phyloP scores from a whole-genome alignment of 495 filamentous ascomycete species.

The Chaetomium fimeti region DNA sequence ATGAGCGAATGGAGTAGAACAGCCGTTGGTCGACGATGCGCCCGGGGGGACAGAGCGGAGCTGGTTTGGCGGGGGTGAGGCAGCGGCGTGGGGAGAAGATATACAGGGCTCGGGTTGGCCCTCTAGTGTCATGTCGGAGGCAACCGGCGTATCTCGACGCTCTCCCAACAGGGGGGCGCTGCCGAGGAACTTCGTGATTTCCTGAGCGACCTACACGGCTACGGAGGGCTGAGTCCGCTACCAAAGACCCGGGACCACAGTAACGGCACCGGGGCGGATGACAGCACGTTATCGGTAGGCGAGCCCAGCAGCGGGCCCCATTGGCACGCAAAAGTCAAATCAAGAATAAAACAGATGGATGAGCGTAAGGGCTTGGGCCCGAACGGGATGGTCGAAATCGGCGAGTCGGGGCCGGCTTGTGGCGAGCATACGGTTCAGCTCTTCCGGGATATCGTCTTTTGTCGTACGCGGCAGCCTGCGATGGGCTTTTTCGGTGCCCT shows the following conservation, averaged over 20 bases:
- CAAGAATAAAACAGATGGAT: not conserved
- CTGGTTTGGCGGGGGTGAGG: constrained; percentile 11
- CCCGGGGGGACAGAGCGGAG: not conserved
- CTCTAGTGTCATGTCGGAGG: constrained; percentile 28
- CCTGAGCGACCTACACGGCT: not conserved
- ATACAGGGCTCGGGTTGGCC: constrained; percentile 19
- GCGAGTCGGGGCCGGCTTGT: constrained; percentile 2
- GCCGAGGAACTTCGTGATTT: not conserved
- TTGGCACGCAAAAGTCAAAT: constrained; percentile 17
- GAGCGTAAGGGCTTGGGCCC: too few species aligned
- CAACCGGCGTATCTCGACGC: constrained; percentile 12
- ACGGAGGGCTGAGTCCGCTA: not conserved
- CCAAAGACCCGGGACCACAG: constrained; percentile 8
- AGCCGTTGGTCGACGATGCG: constrained; percentile 20
- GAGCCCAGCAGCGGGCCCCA: constrained; percentile 22
- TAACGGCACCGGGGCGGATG: constrained; percentile 3
- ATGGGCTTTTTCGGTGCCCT: too few species aligned
- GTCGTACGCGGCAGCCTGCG: too few species aligned
- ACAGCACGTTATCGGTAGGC: not conserved
- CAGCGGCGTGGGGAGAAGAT: constrained; percentile 20
- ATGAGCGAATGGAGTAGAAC: constrained; percentile 21
- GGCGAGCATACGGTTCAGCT: too few species aligned
- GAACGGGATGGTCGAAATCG: constrained; percentile 2
- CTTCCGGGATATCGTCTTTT: too few species aligned
- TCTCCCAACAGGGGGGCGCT: constrained; percentile 10